These are phyloP conservation scores for Salix dunnii DNA, from an alignment of 345 rosid species.

Conservation along the genomic window DNA sequence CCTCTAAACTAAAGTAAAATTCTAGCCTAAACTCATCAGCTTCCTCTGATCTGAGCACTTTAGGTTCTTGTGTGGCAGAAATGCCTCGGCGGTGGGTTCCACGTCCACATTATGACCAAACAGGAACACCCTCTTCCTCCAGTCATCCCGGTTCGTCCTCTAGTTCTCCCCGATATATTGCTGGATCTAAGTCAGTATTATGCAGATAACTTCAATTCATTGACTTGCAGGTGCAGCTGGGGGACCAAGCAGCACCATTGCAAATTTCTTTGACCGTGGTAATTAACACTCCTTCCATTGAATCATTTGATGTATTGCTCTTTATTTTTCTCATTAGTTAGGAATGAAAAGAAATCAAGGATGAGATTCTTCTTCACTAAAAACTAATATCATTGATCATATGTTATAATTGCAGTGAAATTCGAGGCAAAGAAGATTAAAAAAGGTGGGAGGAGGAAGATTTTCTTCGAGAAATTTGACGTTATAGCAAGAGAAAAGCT, in stretches of 20 bases:
- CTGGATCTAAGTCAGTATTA: neutral
- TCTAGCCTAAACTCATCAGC: neutral
- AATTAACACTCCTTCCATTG: neutral
- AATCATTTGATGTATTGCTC: no score
- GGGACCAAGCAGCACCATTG: neutral
- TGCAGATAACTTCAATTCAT: neutral
- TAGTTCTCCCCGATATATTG: neutral
- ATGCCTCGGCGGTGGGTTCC: no score
- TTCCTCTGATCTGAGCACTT: neutral
- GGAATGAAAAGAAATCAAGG: neutral
- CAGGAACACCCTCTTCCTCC: neutral
- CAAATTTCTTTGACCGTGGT: neutral
- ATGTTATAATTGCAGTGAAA: conserved; percentile 32
- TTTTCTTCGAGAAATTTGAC: conserved; percentile 37
- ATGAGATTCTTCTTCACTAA: neutral
- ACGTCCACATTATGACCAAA: neutral
- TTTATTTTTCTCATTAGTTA: no score
- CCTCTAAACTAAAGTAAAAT: neutral
- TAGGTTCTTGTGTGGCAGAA: no score
- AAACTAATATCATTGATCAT: neutral
- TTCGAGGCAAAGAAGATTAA: conserved; percentile 37
- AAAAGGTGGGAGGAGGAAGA: conserved; percentile 39
- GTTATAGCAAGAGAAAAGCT: conserved; percentile 35
- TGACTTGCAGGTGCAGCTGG: neutral
- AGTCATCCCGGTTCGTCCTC: neutral